Percentiles rank a stretch among this genome's conserved stretches.
Conservation (phyloP, 2,329 filamentous ascomycete genomes). For the Exophiala mesophila region DNA sequence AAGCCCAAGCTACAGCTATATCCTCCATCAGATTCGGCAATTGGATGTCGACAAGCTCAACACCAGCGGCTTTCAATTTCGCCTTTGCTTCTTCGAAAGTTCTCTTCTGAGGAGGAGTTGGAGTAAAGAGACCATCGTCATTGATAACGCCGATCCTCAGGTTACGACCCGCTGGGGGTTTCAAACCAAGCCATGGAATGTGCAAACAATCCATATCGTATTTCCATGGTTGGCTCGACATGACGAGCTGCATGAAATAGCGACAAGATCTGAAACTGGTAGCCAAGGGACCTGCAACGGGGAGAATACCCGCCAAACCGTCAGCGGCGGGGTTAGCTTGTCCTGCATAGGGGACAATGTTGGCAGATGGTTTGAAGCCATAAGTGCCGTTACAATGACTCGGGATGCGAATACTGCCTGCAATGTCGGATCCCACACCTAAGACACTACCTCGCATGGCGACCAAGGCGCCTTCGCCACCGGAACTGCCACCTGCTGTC, state of each 20-base stretch:
- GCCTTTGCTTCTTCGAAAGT: constrained; percentile 35
- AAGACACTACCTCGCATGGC: constrained; percentile 54
- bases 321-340: constrained; percentile 43
- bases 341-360: constrained; percentile 47
- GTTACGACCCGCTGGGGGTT: constrained; percentile 18
- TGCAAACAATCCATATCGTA: constrained; percentile 27
- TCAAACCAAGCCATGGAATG: constrained; percentile 13
- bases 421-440: constrained; percentile 59
- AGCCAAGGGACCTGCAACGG: constrained; percentile 38
- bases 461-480: constrained; percentile 59
- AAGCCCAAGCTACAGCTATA: constrained; percentile 5
- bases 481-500: constrained; percentile 59
- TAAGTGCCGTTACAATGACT: constrained; percentile 49
- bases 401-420: constrained; percentile 40
- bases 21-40: constrained; percentile 4
- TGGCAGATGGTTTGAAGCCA: constrained; percentile 44
- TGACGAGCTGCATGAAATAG: constrained; percentile 46
- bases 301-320: constrained; percentile 48
- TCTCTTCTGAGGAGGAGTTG: constrained; percentile 36
- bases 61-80: constrained; percentile 29
- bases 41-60: constrained; percentile 46
- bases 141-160: constrained; percentile 37
- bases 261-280: constrained; percentile 34
- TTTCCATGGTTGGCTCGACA: constrained; percentile 36
- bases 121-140: constrained; percentile 35